Evolutionary conservation across 2,329 filamentous ascomycete species (phyloP).

Genomic region (Sporothrix globosa): DNA sequence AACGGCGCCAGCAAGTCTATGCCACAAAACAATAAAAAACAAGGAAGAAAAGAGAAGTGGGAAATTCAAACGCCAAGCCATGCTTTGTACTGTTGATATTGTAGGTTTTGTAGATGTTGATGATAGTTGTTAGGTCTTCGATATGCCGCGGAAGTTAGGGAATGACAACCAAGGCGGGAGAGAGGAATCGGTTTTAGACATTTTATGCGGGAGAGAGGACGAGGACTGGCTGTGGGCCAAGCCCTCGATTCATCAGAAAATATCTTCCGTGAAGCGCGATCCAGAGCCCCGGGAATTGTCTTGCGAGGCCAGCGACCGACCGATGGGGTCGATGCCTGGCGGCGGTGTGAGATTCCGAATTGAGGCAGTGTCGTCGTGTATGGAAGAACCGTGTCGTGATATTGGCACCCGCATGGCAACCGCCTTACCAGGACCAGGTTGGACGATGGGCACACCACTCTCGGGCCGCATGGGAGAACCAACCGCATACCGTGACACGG

Average conservation of each 20-base stretch:
- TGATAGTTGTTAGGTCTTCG: not conserved
- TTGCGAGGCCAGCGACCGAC: conserved; percentile 35
- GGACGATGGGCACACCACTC: conserved; percentile 63
- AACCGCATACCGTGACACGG: conserved; percentile 51
- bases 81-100: conserved; percentile 22
- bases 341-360: conserved; percentile 30
- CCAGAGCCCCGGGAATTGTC: conserved; percentile 36
- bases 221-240: not conserved
- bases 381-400: conserved; percentile 57
- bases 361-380: conserved; percentile 38
- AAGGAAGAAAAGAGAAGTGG: not conserved
- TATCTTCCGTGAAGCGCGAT: conserved; percentile 38
- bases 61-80: conserved; percentile 32
- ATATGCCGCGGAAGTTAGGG: not conserved
- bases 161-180: not conserved
- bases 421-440: conserved; percentile 64
- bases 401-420: conserved; percentile 52
- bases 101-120: not conserved
- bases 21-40: not conserved
- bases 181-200: conserved; percentile 6
- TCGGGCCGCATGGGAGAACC: conserved; percentile 63
- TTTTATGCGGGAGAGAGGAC: not conserved
- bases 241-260: conserved; percentile 15
- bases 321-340: conserved; percentile 34
- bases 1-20: not conserved